Base-by-base conservation (phyloP, 2,329 filamentous ascomycete genomes). In the Corinectria fuckeliana region DNA sequence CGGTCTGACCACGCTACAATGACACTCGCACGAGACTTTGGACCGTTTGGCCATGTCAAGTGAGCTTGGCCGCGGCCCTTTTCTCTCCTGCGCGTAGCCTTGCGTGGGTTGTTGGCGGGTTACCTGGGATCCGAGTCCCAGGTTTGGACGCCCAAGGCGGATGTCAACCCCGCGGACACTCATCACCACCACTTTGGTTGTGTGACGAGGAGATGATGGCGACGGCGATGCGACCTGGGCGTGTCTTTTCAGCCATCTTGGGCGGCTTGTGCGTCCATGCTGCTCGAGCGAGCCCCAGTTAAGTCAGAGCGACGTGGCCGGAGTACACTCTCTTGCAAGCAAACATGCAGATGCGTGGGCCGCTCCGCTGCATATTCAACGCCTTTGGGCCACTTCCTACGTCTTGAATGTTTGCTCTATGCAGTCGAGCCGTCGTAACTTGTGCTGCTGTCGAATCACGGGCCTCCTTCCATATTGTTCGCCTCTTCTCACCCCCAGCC, bases 371-470 rank as follows among this genome's bases (percentile, higher is more conserved):
- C 42, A 45, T 28, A 7, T 41, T 34, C 10, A 30, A 11, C 44
- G 34, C 28, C 18, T 25, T 36, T 39, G 38, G 44, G 10, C 18
- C 52, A 26, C 9, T 32, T 21, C 44, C 10, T 25, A 18, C 9
- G 8, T 45, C 42, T 16, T 10, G 14, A 4, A 49, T 60, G 54
- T 63, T 57, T 61, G 58, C 50, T 58, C 16, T 14, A 58, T 59
- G 50, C 57, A 58, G 54, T 61, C 60, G 65, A 50, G 45, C 25
- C 34, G 47, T 34, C 18, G 32, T 34, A 50, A 60, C 60, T 57
- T 69, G 61, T 50, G 26, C 39, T 52, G 39, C 34, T 57, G 25
- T 61, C 59, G 57, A 66, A 65, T 63, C 57, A 54, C 21, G 56
- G 6, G 11, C 23, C 30, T 49, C 34, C 13, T 16, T 49, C n/a